These are phyloP conservation scores for Suhomyces wounanorum DNA, from an alignment of 1,139 yeast species.

Conservation along the genomic window DNA sequence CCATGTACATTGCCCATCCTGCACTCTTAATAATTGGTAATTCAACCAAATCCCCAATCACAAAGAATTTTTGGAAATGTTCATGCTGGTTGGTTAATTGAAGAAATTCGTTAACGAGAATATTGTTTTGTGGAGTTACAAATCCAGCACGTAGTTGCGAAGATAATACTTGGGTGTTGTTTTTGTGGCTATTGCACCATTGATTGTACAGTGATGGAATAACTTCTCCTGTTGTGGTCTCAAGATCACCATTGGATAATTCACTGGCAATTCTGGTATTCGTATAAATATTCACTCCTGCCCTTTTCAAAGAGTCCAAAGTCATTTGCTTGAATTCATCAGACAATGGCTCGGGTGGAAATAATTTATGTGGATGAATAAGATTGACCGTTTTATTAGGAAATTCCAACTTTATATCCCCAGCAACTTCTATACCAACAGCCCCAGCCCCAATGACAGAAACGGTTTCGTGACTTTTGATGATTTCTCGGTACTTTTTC, in stretches of 20 bases:
- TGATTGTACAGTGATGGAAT: conserved; percentile 38
- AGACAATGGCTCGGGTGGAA: conserved; percentile 46
- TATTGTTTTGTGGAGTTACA: conserved; percentile 30
- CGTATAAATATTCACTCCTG: conserved; percentile 22
- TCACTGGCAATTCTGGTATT: conserved; percentile 29
- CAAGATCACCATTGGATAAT: conserved; percentile 30
- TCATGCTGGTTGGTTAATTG: conserved; percentile 28
- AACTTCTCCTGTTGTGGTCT: conserved; percentile 29
- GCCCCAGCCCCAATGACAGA: conserved; percentile 54
- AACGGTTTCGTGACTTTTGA: conserved; percentile 26
- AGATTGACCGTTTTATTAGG: conserved; percentile 40
- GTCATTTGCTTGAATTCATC: conserved; percentile 33
- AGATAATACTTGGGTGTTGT: conserved; percentile 37
- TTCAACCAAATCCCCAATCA: conserved; percentile 45
- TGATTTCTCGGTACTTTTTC: conserved; percentile 29
- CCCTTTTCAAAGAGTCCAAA: conserved; percentile 27
- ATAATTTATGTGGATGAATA: conserved; percentile 41
- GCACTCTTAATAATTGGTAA: conserved; percentile 47
- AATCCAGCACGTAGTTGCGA: conserved; percentile 21
- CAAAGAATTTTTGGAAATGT: conserved; percentile 32
- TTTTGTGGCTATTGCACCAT: conserved; percentile 49
- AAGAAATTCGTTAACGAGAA: conserved; percentile 39
- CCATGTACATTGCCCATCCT: conserved; percentile 52
- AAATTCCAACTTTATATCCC: conserved; percentile 41
- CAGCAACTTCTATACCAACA: conserved; percentile 52